A percentile compares a stretch with the other conserved stretches of the same genome.
Evolutionary conservation across 169 alveolate species (phyloP).

Genomic region (Perkinsus chesapeaki): DNA sequence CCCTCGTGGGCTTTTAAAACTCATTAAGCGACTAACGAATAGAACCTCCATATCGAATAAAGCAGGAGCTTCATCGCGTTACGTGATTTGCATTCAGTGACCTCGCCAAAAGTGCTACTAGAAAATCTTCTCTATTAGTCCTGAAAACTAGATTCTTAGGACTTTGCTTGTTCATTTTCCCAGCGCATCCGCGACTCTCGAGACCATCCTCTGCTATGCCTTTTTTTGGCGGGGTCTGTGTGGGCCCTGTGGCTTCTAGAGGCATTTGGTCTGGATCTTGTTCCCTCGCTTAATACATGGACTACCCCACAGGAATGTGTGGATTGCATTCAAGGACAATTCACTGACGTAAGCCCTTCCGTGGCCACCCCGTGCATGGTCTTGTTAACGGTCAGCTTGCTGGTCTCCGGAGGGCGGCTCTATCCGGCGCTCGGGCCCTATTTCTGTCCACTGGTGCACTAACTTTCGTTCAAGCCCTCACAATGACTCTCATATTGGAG

Average conservation of each 20-base stretch:
- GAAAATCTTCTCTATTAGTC: too few species aligned
- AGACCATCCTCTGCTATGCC: not conserved
- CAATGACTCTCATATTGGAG: not conserved
- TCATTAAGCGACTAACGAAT: too few species aligned
- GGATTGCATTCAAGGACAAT: not conserved
- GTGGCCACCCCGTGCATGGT: not conserved
- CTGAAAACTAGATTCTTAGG: too few species aligned
- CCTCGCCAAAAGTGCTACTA: too few species aligned
- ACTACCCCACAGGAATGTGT: not conserved
- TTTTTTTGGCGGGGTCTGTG: not conserved
- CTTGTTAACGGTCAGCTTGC: not conserved
- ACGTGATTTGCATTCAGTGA: not conserved
- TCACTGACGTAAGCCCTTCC: not conserved
- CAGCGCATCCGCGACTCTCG: not conserved
- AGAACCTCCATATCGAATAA: not conserved
- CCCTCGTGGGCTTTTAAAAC: too few species aligned
- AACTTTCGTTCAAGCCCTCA: not conserved
- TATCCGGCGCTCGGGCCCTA: not conserved
- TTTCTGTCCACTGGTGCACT: not conserved
- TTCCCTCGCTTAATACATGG: not conserved
- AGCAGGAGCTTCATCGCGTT: not conserved
- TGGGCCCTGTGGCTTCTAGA: not conserved
- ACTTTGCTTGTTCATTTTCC: not conserved
- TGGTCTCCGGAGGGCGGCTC: not conserved
- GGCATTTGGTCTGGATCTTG: not conserved